A percentile compares a stretch with the other conserved stretches of the same genome.
These are phyloP conservation scores for Lasiodiplodia hormozganensis DNA, from an alignment of 2,329 filamentous ascomycete genomes.

Conservation along the genomic window DNA sequence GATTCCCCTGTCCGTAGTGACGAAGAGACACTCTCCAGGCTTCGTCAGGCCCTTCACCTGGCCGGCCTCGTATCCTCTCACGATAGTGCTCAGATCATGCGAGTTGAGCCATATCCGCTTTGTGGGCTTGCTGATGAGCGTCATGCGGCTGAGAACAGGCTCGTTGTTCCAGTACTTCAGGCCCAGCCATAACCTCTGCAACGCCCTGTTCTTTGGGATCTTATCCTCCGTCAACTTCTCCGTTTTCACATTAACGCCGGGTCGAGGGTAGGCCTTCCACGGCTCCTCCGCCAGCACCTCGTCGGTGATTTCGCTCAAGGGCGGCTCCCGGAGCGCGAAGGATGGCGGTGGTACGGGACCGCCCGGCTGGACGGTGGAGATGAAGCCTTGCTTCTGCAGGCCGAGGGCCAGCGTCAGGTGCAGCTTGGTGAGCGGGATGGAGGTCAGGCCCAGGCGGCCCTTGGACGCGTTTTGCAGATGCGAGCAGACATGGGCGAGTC, in stretches of 20 bases:
- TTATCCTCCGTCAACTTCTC: background rate
- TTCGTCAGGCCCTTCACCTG: slow-evolving; percentile 75
- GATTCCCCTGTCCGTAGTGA: slow-evolving; percentile 78
- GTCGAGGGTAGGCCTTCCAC: slow-evolving; percentile 50
- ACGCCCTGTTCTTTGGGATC: slow-evolving; percentile 68
- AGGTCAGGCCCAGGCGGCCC: slow-evolving; percentile 84
- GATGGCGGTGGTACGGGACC: slow-evolving; percentile 61
- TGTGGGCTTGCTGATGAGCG: slow-evolving; percentile 75
- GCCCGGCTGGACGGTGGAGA: slow-evolving; percentile 79
- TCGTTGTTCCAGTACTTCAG: slow-evolving; percentile 88
- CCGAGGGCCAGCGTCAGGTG: slow-evolving; percentile 78
- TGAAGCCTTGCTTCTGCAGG: slow-evolving; percentile 81
- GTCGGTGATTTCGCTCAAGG: slow-evolving; percentile 33
- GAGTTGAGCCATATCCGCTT: slow-evolving; percentile 72
- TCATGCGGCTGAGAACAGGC: slow-evolving; percentile 75
- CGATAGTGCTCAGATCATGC: slow-evolving; percentile 67
- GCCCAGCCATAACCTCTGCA: slow-evolving; percentile 82
- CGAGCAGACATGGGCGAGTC: slow-evolving; percentile 82
- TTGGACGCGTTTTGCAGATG: slow-evolving; percentile 89
- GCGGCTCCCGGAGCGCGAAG: slow-evolving; percentile 11
- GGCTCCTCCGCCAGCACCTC: slow-evolving; percentile 50
- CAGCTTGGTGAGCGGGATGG: slow-evolving; percentile 79
- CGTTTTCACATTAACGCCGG: slow-evolving; percentile 31
- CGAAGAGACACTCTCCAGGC: slow-evolving; percentile 82
- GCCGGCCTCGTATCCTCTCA: slow-evolving; percentile 70